A percentile compares a stretch with the other conserved stretches of the same genome.
Conservation (phyloP, 2,329 filamentous ascomycete species). For the Colletotrichum caudatum region DNA sequence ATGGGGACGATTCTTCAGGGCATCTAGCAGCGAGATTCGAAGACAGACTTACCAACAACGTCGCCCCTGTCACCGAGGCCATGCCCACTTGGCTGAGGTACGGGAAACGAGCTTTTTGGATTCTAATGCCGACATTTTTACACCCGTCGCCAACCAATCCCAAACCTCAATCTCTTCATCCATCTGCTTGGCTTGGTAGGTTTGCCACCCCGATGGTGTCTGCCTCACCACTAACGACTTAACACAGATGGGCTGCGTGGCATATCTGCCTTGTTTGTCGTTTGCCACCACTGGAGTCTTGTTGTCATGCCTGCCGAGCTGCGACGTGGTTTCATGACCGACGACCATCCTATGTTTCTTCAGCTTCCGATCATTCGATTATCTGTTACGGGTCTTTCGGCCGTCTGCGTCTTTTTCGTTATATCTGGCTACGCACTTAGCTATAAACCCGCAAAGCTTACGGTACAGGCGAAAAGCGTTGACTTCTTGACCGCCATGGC, state of each 20-base stretch:
- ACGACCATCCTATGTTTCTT: slow-evolving; percentile 59
- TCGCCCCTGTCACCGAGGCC: not conserved
- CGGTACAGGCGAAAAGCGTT: slow-evolving; percentile 50
- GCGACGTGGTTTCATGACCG: slow-evolving; percentile 42
- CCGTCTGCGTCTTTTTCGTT: slow-evolving; percentile 72
- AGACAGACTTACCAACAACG: not conserved
- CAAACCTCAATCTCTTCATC: slow-evolving; percentile 35
- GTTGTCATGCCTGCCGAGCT: slow-evolving; percentile 8
- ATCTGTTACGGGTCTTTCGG: slow-evolving; percentile 65
- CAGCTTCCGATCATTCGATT: slow-evolving; percentile 67
- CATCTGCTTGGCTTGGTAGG: slow-evolving; percentile 17
- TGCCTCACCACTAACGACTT: not conserved
- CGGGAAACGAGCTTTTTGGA: not conserved
- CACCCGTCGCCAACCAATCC: not conserved
- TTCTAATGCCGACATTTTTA: not conserved
- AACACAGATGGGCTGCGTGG: slow-evolving; percentile 70
- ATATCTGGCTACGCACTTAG: slow-evolving; percentile 72
- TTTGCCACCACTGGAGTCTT: slow-evolving; percentile 64
- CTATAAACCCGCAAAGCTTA: slow-evolving; percentile 63
- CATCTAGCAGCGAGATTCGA: not conserved
- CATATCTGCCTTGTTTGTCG: slow-evolving; percentile 75
- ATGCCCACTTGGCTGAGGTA: not conserved
- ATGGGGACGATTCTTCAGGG: not conserved
- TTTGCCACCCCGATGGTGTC: no score
- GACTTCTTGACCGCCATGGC: slow-evolving; percentile 60